Base-by-base conservation (phyloP, 1,139 yeast genomes). In the Groenewaldozyma auringiensis region DNA sequence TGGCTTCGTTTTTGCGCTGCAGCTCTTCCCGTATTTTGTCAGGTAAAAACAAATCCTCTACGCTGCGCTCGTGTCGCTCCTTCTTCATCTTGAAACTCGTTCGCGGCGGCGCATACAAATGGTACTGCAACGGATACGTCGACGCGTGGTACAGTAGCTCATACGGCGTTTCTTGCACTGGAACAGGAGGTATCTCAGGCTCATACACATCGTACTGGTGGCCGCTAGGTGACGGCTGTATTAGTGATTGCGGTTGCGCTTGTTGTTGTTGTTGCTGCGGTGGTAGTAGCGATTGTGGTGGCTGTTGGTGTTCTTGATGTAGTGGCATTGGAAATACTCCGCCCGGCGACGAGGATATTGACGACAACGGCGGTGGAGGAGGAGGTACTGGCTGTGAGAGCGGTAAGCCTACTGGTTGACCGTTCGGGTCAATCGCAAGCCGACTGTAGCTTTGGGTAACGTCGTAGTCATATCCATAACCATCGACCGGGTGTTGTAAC, bases 1-100 rank as follows among this genome's bases (percentile, higher is more conserved):
- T 76, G 6, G 94, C 94, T 60, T 84, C 94, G 61, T 86, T 86
- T 56, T 80, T 83, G 54, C 74, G 74, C 49, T 81, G 84, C 41
- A 92, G 69, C 6, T 73, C 68, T 58, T 85, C 92, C 53, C 97
- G 74, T 44, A 89, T 61, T 41, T 83, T 76, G 55, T 78, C 78
- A 2, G 88, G 78, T 16, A 89, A 76, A 61, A 88, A 89, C 62
- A 89, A 72, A 50, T 75, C 76, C 49, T 76, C 77, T 3, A 82
- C 77, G 37, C 77, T 78, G 42, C 87, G 75, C 64, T 87, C 89
- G 61, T 87, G 79, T 8, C 6, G 8, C 20, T 35, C 38, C 38
- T 35, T 35, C 22, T 20, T 11, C 1, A 84, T 77, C 38, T 76
- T 74, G 50, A 83, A 66, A 17, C 38, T 25, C 21, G 44, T 42